phyloP scores from a whole-genome alignment of 208 protist species.

The Trypanosoma conorhini region DNA sequence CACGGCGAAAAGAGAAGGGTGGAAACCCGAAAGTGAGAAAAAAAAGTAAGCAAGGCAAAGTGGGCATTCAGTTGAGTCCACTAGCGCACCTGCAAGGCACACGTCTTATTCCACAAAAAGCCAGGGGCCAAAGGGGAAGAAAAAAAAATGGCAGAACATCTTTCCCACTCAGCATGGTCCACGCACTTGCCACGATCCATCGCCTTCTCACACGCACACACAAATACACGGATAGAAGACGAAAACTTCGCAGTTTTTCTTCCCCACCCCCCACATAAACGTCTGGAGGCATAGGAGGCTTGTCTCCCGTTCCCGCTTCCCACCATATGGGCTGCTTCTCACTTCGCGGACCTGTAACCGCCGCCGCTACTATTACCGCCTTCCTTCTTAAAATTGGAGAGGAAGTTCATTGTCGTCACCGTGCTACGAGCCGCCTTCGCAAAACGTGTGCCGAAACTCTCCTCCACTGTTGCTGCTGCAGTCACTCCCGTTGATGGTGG shows the following conservation, averaged over 20 bases:
- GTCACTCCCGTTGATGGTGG: background rate
- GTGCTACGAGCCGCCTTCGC: constrained; percentile 55
- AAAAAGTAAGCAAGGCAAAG: constrained; percentile 21
- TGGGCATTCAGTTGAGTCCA: too few species aligned
- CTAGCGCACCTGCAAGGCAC: too few species aligned
- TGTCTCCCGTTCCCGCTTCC: background rate
- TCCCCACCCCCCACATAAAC: background rate
- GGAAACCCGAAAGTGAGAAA: too few species aligned
- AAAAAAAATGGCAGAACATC: too few species aligned
- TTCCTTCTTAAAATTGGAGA: constrained; percentile 73
- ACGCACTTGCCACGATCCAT: background rate
- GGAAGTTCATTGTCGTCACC: constrained; percentile 69
- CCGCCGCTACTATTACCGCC: constrained; percentile 9
- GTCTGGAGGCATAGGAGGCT: too few species aligned
- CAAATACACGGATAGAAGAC: constrained; percentile 2
- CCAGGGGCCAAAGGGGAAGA: too few species aligned
- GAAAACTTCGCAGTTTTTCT: background rate
- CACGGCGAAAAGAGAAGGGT: background rate
- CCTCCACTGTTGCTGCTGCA: constrained; percentile 30
- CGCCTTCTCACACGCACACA: background rate
- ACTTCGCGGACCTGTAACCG: background rate
- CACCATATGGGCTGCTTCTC: background rate
- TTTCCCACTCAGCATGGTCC: too few species aligned
- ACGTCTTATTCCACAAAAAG: too few species aligned
- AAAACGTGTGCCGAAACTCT: constrained; percentile 56